Base-by-base conservation (phyloP, 768 basidiomycete genomes). In the Hygrocybe punicea region DNA sequence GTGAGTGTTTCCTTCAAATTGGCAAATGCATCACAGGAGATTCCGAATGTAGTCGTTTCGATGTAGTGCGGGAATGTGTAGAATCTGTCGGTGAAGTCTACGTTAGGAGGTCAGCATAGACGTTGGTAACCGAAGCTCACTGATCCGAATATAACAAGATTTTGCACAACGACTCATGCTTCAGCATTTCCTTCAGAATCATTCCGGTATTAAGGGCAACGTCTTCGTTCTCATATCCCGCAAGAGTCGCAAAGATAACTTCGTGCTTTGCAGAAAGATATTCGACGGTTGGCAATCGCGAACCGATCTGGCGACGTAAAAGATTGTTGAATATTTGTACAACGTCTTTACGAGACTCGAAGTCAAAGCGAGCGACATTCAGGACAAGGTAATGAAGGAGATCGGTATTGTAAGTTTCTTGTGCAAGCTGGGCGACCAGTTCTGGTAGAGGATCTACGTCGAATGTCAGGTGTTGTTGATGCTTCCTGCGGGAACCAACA, bases 1-100 rank as follows among this genome's bases (percentile, higher is more conserved):
- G 97, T 98, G 36, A 99, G 78, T 4, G 92, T 95, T 74, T 98
- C 97, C 80, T 98, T 98, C 70, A 98, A 81, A 70, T 97, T 98
- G 14, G 92, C 91, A 65, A 97, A 97, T 3, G 96, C 96, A 69
- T 98, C 97, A 62, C 95, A 98, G 0, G 96, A 98, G 59, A 98
- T 93, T 7, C 97, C 96, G 67, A 99, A 99, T 17, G 95, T 97
- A 4, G 95, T 96, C 25, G 89, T 87, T 76, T 99, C 97, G 66
- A 99, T 98, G 72, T 94, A 95, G 67, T 91, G 85, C 17, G 95
- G 92, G 74, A 94, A 99, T 59, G 84, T 88, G 78, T 98, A 98
- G 73, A 99, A 98, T 67, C 95, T 96, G 53, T 49, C 39, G 60
- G 8, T 29, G 29, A 29, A 4, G 8, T 8, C 29, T 4, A 29